Base-by-base conservation (phyloP, 176 grass and related monocot genomes). In the Cenchrus americanus region DNA sequence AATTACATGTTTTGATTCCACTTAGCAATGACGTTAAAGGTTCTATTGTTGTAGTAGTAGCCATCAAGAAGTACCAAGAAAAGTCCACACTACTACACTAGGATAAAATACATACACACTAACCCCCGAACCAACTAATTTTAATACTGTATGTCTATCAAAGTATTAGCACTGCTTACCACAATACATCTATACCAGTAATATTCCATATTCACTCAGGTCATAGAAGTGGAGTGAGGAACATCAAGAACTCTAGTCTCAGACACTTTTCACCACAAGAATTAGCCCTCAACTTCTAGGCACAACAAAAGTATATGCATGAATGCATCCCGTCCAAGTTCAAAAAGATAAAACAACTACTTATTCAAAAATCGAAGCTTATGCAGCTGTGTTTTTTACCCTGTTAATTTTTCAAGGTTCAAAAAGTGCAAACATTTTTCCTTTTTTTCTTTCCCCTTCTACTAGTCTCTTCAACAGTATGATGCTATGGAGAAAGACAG, bases 321-420 rank as follows among this genome's bases (percentile, higher is more conserved):
- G 37, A 2, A 24, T 37, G 60, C 8, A 37, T 26, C 13, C 8
- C 6, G 41, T 58, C 62, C 62, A 67, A 30, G 26, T 68, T 85
- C 42, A 78, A 69, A 69, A 69, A 11, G 61, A 24, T 55, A 27
- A 68, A 84, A 62, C 62, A 69, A 69, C 23, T 54, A 72, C 44
- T 17, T n/a, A 46, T 73, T 72, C 6, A 15, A 27, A 27, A 54
- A 66, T 30, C 57, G 18, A 42, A 77, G 62, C 40, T 71, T 82
- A 54, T 71, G 14, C 10, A 17, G 40, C 61, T 82, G 7, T 51
- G 7, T 0, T 68, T 63, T 83, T 50, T 12, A 73, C 26, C 23
- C 76, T 1, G 10, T 2, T 61, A 8, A 37, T 8, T 41, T 7
- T 19, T 66, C 19, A 59, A 76, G 21, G 13, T 43, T 60, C 6